These are phyloP conservation scores for Euphorbia peplus DNA, from an alignment of 345 rosid genomes.

Conservation along the genomic window DNA sequence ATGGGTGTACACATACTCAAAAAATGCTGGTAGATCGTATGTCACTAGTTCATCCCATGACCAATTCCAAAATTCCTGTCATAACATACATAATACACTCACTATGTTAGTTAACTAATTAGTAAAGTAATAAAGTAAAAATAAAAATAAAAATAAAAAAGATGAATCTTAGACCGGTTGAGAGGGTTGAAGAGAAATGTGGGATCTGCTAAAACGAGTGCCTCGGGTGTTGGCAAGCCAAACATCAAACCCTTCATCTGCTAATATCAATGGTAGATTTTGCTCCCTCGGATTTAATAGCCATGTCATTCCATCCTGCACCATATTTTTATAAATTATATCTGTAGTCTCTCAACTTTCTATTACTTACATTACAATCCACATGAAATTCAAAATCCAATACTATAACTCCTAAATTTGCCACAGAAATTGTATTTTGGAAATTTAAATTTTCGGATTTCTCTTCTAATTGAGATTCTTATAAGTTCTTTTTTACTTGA, in stretches of 20 bases:
- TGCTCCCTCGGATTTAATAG: slow-evolving; percentile 77
- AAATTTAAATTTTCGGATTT: too few species aligned
- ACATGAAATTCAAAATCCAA: too few species aligned
- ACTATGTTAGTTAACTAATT: too few species aligned
- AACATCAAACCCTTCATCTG: slow-evolving; percentile 89
- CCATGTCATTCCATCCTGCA: slow-evolving; percentile 95
- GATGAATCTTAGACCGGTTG: slow-evolving; percentile 35
- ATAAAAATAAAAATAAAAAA: neutral
- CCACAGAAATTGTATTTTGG: too few species aligned
- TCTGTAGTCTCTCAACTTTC: too few species aligned
- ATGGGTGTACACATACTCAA: slow-evolving; percentile 47
- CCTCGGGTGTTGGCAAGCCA: slow-evolving; percentile 91
- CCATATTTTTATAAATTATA: too few species aligned
- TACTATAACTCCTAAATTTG: too few species aligned
- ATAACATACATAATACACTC: too few species aligned
- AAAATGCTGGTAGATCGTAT: slow-evolving; percentile 71
- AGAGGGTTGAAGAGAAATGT: slow-evolving; percentile 45
- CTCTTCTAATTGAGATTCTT: too few species aligned
- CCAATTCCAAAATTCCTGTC: slow-evolving; percentile 87
- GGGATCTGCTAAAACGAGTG: slow-evolving; percentile 69
- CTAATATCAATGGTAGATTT: slow-evolving; percentile 74
- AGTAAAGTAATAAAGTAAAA: too few species aligned
- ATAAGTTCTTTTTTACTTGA: too few species aligned
- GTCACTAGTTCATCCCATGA: slow-evolving; percentile 85
- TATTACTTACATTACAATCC: too few species aligned